A percentile compares a stretch with the other conserved stretches of the same genome.
These are phyloP conservation scores for Triticum urartu DNA, from an alignment of 176 grass and related monocot species.

Conservation along the genomic window DNA sequence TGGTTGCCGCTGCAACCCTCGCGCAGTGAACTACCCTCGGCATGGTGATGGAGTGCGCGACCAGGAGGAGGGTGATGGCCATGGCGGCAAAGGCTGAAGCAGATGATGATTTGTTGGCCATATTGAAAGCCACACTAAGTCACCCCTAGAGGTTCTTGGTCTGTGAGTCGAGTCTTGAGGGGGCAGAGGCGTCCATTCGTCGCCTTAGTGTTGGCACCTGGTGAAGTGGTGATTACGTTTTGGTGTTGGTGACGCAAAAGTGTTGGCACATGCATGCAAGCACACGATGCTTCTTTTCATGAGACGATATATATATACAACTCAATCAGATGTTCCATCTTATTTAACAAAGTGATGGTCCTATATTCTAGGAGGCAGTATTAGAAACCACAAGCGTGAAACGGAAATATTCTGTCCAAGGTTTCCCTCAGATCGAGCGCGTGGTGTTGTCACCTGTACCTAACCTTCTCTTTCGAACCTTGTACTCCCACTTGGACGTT, in stretches of 20 bases:
- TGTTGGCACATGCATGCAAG: neutral
- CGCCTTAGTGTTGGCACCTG: too few relatives aligned
- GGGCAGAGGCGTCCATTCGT: too few relatives aligned
- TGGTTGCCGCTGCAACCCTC: neutral
- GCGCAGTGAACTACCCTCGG: neutral
- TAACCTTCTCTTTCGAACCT: neutral
- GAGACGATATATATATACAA: neutral
- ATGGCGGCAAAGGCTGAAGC: neutral
- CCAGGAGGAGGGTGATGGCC: neutral
- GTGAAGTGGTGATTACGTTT: too few relatives aligned
- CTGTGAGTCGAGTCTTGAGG: too few relatives aligned
- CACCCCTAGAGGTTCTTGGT: too few relatives aligned
- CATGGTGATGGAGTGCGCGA: neutral
- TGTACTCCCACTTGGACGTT: neutral
- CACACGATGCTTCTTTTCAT: neutral
- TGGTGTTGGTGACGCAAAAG: neutral
- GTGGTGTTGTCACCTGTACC: neutral
- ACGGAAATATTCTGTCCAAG: neutral
- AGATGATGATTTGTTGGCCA: neutral
- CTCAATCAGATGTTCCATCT: neutral
- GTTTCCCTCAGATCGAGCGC: neutral
- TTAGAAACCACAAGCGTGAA: neutral
- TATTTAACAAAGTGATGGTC: neutral
- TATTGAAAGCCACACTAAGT: neutral
- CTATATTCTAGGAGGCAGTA: neutral